phyloP scores from a whole-genome alignment of 805 yeast species.

The Saturnispora mendoncae region DNA sequence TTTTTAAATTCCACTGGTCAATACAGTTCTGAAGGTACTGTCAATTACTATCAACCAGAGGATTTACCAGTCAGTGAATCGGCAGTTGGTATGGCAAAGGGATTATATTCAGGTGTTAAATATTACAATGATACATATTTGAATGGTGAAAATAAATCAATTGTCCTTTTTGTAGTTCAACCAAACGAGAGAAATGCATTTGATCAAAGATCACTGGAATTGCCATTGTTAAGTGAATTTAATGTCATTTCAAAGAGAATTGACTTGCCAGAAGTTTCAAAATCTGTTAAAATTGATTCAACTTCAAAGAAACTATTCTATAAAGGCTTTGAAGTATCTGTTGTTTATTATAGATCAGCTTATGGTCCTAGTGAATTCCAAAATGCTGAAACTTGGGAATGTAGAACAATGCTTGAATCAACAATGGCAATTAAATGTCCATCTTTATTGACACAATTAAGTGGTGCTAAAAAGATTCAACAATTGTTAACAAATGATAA shows the following conservation, averaged over 20 bases:
- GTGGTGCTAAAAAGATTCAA: slow-evolving; percentile 92
- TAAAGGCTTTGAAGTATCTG: slow-evolving; percentile 65
- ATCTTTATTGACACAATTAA: slow-evolving; percentile 73
- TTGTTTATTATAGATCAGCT: slow-evolving; percentile 85
- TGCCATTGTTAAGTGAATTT: slow-evolving; percentile 46
- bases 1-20: slow-evolving; percentile 52
- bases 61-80: slow-evolving; percentile 62
- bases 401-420: slow-evolving; percentile 62
- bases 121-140: slow-evolving; percentile 37
- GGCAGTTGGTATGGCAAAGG: slow-evolving; percentile 49
- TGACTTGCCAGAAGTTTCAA: slow-evolving; percentile 51
- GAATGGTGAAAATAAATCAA: slow-evolving; percentile 31
- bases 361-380: slow-evolving; percentile 79
- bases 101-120: slow-evolving; percentile 57
- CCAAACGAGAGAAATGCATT: slow-evolving; percentile 80
- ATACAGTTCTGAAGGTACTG: slow-evolving; percentile 37
- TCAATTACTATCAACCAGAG: slow-evolving; percentile 37
- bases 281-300: slow-evolving; percentile 33
- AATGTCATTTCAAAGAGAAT: slow-evolving; percentile 57
- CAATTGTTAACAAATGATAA: slow-evolving; percentile 63
- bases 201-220: slow-evolving; percentile 85
- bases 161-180: slow-evolving; percentile 73
- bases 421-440: slow-evolving; percentile 88
- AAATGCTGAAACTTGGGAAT: slow-evolving; percentile 62
- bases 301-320: slow-evolving; percentile 41